Base-by-base conservation (phyloP, 2,329 filamentous ascomycete species). In the Trichoderma citrinoviride region DNA sequence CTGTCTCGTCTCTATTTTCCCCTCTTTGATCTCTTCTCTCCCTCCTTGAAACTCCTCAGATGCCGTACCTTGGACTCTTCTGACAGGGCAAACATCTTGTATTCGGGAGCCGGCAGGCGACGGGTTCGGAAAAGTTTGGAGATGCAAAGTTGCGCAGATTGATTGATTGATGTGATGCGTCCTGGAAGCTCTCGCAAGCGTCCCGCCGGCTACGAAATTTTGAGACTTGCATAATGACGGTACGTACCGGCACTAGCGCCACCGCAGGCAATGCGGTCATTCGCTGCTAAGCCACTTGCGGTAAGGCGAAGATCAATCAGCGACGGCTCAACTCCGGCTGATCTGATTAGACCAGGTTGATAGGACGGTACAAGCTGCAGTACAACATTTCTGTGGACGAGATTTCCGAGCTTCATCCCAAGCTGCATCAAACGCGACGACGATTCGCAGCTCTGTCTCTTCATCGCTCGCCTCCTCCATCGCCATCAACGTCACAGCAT, bases 31-130 rank as follows among this genome's bases (percentile, higher is more conserved):
- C 10, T 52, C 37, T 21, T 21, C 21, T 14, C 37, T 29, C 17
- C 43, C 19, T 19, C 25, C 52, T 50, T 14, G 5, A 6, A 12
- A 40, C 17, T 62, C 46, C 21, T 33, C 58, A n/a, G 1, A 54
- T 46, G 5, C 14, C 75, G 70, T 76, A 96, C 94, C 90, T 98
- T 98, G 76, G 93, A 93, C 83, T 99, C 95, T 81, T 99, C 95
- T 58, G 95, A 98, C 71, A 98, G 89, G 74, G 82, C 76, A 69
- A 87, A 83, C 84, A 87, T 87, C 61, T 72, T 83, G 14, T 15
- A 3, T 46, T 37, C 3, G 49, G 15, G 25, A 12, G 17, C 56
- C 52, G 33, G 27, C 7, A 25, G 44, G 47, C 41, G 37, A 40
- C 37, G 14, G 12, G 33, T 52, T n/a, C 7, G 27, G 49, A 33